Evolutionary conservation across 148 eudicot genomes (phyloP).

Genomic region (Chenopodium berlandieri): DNA sequence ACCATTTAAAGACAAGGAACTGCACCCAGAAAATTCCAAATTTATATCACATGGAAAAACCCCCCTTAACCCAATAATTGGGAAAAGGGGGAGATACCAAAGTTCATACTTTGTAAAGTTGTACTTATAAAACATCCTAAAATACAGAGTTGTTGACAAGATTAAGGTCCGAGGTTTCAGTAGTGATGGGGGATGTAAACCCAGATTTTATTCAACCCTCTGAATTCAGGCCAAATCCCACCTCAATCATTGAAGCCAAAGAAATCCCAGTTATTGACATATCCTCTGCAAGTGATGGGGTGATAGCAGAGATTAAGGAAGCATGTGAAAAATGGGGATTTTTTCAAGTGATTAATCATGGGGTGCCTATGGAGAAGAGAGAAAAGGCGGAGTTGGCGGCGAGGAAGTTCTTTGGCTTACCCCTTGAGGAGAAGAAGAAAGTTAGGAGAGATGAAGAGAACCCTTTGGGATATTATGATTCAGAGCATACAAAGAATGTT

Average conservation of each 20-base stretch:
- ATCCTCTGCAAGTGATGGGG: constrained; percentile 19
- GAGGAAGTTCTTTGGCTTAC: constrained; percentile 40
- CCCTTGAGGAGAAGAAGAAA: constrained; percentile 54
- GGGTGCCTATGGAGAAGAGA: constrained; percentile 41
- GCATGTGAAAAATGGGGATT: constrained; percentile 69
- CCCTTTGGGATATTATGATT: constrained; percentile 53
- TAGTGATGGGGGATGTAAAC: constrained; percentile 43
- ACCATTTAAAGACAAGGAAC: background rate
- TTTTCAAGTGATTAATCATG: constrained; percentile 67
- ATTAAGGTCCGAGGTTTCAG: background rate
- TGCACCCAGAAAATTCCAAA: constrained; percentile 22
- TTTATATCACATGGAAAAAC: constrained; percentile 7
- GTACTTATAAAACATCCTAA: background rate
- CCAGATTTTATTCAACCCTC: constrained; percentile 51
- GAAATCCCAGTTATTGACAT: constrained; percentile 61
- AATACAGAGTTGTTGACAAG: background rate
- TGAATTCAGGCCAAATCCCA: constrained; percentile 41
- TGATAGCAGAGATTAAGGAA: constrained; percentile 38
- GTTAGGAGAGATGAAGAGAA: constrained; percentile 43
- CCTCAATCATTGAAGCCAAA: constrained; percentile 24
- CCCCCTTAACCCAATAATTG: background rate
- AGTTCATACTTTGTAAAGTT: background rate
- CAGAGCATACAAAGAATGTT: constrained; percentile 61
- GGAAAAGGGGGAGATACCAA: background rate
- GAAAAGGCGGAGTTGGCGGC: constrained; percentile 34